Evolutionary conservation across 2,329 filamentous ascomycete species (phyloP).

Genomic region (Thermoascus crustaceus): DNA sequence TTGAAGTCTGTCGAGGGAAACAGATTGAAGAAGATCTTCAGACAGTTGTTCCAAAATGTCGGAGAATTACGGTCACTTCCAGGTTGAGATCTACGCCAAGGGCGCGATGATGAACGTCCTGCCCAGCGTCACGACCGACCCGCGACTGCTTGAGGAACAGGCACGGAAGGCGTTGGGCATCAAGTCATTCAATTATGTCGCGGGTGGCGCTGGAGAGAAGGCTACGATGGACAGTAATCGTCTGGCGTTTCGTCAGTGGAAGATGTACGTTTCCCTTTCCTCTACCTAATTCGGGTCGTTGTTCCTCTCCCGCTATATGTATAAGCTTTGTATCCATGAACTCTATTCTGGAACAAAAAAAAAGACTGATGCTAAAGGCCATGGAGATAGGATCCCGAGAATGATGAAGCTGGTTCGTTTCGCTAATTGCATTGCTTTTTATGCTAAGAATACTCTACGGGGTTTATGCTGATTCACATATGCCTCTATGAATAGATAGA

Average conservation of each 20-base stretch:
- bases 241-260: conserved; percentile 48
- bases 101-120: conserved; percentile 43
- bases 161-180: conserved; percentile 43
- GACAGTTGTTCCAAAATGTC: conserved; percentile 16
- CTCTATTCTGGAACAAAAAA: not conserved
- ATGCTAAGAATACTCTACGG: not conserved
- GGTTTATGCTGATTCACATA: not conserved
- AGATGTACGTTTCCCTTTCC: conserved; percentile 22
- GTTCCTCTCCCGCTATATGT: not conserved
- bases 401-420: conserved; percentile 35
- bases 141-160: conserved; percentile 49
- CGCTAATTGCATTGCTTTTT: no score
- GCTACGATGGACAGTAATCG: conserved; percentile 55
- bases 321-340: not conserved
- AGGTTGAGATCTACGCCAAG: conserved; percentile 44
- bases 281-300: not conserved
- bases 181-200: conserved; percentile 52
- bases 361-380: conserved; percentile 4
- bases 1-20: no score
- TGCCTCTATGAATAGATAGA: conserved; percentile 16
- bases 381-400: conserved; percentile 44
- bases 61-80: conserved; percentile 38
- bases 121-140: conserved; percentile 52
- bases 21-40: no score
- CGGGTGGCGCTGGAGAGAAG: conserved; percentile 54